A percentile compares a stretch with the other conserved stretches of the same genome.
These are phyloP conservation scores for Holtermanniella nyarrowii DNA, from an alignment of 768 basidiomycete genomes.

Conservation along the genomic window DNA sequence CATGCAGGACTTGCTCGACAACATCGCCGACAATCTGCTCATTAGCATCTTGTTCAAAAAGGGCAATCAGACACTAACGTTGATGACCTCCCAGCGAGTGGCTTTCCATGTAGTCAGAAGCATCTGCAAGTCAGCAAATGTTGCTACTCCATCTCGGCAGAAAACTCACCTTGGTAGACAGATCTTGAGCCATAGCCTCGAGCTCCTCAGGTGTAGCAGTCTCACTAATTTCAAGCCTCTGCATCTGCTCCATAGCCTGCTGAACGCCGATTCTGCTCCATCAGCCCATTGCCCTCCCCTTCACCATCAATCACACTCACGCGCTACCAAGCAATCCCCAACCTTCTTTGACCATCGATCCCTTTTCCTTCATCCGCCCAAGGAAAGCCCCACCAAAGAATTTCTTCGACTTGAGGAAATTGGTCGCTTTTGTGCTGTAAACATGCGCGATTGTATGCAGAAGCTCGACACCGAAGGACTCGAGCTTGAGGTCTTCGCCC, in stretches of 20 bases:
- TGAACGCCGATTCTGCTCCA: conserved; percentile 57
- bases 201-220: conserved; percentile 77
- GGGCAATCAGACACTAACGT: conserved; percentile 54
- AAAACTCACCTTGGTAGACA: conserved; percentile 73
- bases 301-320: conserved; percentile 46
- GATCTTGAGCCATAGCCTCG: conserved; percentile 75
- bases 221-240: conserved; percentile 77
- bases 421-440: conserved; percentile 86
- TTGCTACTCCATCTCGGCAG: background rate
- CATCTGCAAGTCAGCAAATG: conserved; percentile 46
- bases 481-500: conserved; percentile 88
- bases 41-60: background rate
- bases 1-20: conserved; percentile 74
- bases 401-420: conserved; percentile 80
- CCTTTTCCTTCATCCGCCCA: conserved; percentile 88
- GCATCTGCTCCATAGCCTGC: conserved; percentile 81
- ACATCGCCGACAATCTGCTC: conserved; percentile 45
- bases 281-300: background rate
- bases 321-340: conserved; percentile 96
- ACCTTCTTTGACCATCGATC: conserved; percentile 82
- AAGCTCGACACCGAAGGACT: conserved; percentile 95
- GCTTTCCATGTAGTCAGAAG: conserved; percentile 97
- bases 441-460: conserved; percentile 82
- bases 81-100: conserved; percentile 85
- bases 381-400: conserved; percentile 90